Evolutionary conservation across 352 stramenopile genomes (phyloP), one percentile per base, ranked within the genome.

Genomic region (Achlya hypogyna): DNA sequence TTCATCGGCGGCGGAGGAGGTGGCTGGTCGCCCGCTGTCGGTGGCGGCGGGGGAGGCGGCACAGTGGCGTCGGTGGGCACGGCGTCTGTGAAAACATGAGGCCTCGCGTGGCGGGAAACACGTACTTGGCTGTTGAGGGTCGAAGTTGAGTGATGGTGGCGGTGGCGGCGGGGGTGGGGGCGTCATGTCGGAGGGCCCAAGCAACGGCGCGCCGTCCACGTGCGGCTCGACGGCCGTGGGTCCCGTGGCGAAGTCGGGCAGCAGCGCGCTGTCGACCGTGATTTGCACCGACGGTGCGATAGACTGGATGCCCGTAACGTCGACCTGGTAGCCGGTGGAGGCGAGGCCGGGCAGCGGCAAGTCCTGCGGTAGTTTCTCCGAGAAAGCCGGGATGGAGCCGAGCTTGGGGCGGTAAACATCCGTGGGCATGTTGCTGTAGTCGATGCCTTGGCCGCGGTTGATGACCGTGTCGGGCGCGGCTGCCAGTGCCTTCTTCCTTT

Each of bases 271-370:
- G 56, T 95, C 86, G 14, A 82, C 81, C 29, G 93, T 71, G 25
- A 75, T 69, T 63, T 91, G 90, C 62, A 89, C 72, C 5, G 86
- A 95, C 35, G 86, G 86, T 35, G 86, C 86, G 51, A 95, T 95
- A 18, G 81, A 91, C 31, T 72, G 71, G 42, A 69, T 89, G 42
- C 62, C 70, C 16, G 69, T 60, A 42, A 45, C 32, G 9, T 53
- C 51, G 20, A 42, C 29, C 43, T 67, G 45, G 2, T 59, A 34
- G 20, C 88, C 81, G 43, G 78, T 73, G n/a, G 82, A 78, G 14
- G 34, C 51, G 32, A 67, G 45, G 1, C 60, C 60, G 8, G 40
- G 40, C 12, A 67, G 43, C 25, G 49, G 49, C 25, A 56, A 35
- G 31, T 56, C 31, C 1, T 10, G 14, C 6, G 49, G 49, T 9